phyloP scores from a whole-genome alignment of 345 rosid species.

The Salix exigua region DNA sequence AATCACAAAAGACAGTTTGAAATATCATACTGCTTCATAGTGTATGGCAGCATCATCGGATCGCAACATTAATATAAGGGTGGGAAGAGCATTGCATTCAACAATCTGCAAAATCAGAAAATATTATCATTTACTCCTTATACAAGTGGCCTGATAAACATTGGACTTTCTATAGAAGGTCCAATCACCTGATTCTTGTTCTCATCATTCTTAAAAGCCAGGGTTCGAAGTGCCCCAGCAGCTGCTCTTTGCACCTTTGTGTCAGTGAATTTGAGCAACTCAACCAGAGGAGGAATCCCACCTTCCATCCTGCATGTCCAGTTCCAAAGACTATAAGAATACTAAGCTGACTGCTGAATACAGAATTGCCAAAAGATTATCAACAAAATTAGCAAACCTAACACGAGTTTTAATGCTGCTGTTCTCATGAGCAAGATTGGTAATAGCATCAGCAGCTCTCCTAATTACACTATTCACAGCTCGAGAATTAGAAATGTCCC shows the following conservation, averaged over 20 bases:
- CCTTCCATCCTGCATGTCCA: conserved; percentile 70
- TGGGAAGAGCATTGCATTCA: conserved; percentile 88
- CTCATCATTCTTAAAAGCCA: conserved; percentile 94
- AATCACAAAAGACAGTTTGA: not conserved
- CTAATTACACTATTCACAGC: conserved; percentile 85
- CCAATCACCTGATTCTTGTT: conserved; percentile 76
- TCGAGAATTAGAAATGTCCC: conserved; percentile 56
- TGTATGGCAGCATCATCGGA: conserved; percentile 98
- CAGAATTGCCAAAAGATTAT: conserved; percentile 9
- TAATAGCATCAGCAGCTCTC: conserved; percentile 98
- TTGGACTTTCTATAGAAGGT: conserved; percentile 10
- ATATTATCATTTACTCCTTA: conserved; percentile 9
- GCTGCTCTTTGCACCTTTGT: conserved; percentile 98
- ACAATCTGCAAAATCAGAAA: conserved; percentile 67
- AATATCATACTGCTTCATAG: conserved; percentile 85
- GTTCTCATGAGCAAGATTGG: conserved; percentile 97
- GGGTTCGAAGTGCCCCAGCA: conserved; percentile 92
- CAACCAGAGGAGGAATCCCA: conserved; percentile 95
- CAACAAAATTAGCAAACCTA: conserved; percentile 55
- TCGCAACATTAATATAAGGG: conserved; percentile 87
- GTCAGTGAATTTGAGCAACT: conserved; percentile 81
- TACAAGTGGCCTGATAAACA: conserved; percentile 9
- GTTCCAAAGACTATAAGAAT: conserved; percentile 17
- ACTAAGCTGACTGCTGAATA: conserved; percentile 1
- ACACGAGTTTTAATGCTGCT: conserved; percentile 93